phyloP scores from a whole-genome alignment of 2,329 filamentous ascomycete species.

The Xylaria sp. region DNA sequence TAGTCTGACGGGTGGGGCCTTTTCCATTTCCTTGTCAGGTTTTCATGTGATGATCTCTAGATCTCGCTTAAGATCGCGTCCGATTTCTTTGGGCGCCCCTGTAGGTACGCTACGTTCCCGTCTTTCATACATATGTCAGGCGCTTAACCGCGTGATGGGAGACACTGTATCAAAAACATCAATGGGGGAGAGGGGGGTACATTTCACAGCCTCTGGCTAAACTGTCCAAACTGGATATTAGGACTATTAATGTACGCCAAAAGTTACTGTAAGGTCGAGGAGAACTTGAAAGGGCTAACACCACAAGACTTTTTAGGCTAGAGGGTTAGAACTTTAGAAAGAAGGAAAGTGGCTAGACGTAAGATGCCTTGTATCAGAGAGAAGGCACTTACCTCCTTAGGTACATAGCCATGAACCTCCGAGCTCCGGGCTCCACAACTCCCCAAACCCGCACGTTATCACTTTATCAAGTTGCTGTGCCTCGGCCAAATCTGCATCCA shows the following conservation, averaged over 20 bases:
- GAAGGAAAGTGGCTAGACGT: neutral
- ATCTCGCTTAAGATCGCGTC: neutral
- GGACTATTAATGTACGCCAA: too few species aligned
- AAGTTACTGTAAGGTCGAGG: too few species aligned
- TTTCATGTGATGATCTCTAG: slow-evolving; percentile 2
- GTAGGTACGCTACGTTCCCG: neutral
- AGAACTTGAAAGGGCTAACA: too few species aligned
- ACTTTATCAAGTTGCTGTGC: neutral
- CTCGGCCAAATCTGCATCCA: slow-evolving; percentile 4
- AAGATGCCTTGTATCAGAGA: too few species aligned
- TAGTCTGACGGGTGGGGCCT: neutral
- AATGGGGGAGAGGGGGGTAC: neutral
- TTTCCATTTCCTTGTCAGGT: neutral
- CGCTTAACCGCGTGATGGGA: neutral
- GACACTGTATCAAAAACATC: neutral
- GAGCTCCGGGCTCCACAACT: neutral
- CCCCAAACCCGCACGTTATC: neutral
- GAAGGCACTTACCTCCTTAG: neutral
- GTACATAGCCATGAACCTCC: neutral
- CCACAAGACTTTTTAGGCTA: neutral
- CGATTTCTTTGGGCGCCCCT: neutral
- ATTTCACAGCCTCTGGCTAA: neutral
- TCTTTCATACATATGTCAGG: neutral
- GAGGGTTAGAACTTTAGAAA: neutral
- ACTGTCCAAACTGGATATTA: neutral